Percentiles rank a stretch among this genome's conserved stretches.
Conservation (phyloP, 441 rosid species). For the Hura crepitans region DNA sequence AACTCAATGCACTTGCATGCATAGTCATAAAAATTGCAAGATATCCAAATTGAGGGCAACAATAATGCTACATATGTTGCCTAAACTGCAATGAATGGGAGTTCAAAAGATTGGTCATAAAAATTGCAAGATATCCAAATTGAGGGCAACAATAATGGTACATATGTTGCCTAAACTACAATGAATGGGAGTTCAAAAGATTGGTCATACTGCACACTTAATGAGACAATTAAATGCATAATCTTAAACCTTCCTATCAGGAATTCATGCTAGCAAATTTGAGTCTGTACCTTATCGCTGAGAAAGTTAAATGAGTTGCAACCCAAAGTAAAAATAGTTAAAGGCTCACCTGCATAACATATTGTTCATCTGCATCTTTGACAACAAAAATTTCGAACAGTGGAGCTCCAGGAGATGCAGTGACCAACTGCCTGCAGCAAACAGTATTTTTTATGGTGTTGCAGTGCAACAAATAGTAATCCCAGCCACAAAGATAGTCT, state of each 20-base stretch:
- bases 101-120: not conserved
- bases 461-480: conserved; percentile 15
- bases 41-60: not conserved
- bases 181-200: not conserved
- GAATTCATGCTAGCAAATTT: not conserved
- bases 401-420: conserved; percentile 77
- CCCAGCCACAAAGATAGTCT: conserved; percentile 21
- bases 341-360: conserved; percentile 68
- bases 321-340: conserved; percentile 13
- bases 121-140: not conserved
- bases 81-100: not conserved
- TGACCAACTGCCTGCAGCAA: conserved; percentile 73
- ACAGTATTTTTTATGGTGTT: conserved; percentile 21
- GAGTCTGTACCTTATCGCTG: not conserved
- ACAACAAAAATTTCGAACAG: conserved; percentile 86
- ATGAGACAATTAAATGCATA: not conserved
- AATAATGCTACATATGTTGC: not conserved
- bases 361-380: conserved; percentile 59
- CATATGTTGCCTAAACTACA: no score
- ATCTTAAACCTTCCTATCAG: not conserved
- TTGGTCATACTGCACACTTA: no score
- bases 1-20: not conserved
- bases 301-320: conserved; percentile 10
- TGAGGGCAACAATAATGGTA: not conserved
- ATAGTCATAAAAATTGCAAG: not conserved